Conservation (phyloP, 441 rosid genomes). For the Arabidopsis hybrid region DNA sequence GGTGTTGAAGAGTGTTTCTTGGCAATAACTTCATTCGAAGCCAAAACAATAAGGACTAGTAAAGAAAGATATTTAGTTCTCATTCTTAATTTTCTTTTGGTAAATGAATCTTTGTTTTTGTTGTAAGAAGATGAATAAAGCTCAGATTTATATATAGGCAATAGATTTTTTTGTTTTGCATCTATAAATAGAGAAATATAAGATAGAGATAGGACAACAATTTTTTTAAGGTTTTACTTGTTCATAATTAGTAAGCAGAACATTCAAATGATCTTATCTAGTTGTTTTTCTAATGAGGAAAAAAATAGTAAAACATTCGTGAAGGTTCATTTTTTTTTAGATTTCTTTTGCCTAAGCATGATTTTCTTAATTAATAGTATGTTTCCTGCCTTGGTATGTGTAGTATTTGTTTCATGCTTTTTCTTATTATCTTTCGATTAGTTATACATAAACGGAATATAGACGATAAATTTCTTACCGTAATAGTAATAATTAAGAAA, state of each 20-base stretch:
- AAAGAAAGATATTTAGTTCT: constrained; percentile 26
- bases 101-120: not conserved
- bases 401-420: too few relatives aligned
- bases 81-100: too few relatives aligned
- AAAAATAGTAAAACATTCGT: constrained; percentile 5
- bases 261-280: constrained; percentile 6
- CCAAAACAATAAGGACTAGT: constrained; percentile 23
- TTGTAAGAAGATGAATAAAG: not conserved
- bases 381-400: too few relatives aligned
- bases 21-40: constrained; percentile 34
- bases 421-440: too few relatives aligned
- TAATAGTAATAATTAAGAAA: too few relatives aligned
- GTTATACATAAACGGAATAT: too few relatives aligned
- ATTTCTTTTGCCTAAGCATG: too few relatives aligned
- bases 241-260: not conserved
- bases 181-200: constrained; percentile 17
- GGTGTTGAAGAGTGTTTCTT: constrained; percentile 29
- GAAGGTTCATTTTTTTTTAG: too few relatives aligned
- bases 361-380: not conserved
- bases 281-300: not conserved
- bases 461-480: too few relatives aligned
- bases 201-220: not conserved
- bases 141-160: not conserved
- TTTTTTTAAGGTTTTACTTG: not conserved
- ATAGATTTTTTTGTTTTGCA: not conserved